Evolutionary conservation across 2,329 filamentous ascomycete species (phyloP), one percentile per base, ranked within the genome.

Genomic region (Penicillium sp.): DNA sequence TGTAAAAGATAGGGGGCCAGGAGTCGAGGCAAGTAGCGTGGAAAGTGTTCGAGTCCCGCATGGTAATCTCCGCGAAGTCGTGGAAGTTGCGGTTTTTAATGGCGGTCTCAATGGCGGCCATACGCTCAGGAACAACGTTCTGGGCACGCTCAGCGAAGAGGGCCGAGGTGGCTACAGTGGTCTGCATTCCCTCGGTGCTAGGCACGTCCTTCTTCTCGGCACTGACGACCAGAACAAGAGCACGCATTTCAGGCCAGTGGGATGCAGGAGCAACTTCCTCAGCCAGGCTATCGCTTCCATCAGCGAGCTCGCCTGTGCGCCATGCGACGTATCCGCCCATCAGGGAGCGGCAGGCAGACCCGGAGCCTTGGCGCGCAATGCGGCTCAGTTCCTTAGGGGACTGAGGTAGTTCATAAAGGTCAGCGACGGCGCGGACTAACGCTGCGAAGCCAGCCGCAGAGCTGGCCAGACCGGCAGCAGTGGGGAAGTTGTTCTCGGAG

Each of bases 401-500:
- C 57, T 91, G 84, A 5, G 89, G 87, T 7, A 99, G 85, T 71
- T 89, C 82, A 78, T 97, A 99, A 39, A 99, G 84, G 73, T 97
- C 84, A 35, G 94, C 94, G 65, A 99, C 90, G 18, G 76, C 92
- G 55, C 91, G 85, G 21, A 97, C 82, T 1, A 86, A 76, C 13
- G 85, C 84, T 35, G 84, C 85, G 63, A 87, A 85, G 25, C 84
- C 85, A n/a, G 84, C 84, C n/a, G 84, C 84, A 23, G 79, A 80
- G 62, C 79, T 81, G 39, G 84, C 84, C 29, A 99, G 86, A 7
- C 94, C 94, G 5, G 94, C 94, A 27, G 94, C 94, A 3, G 94
- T 99, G 60, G 94, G 94, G 82, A 99, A 99, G 82, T 99, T 99
- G 83, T 99, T 99, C 79, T 94, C 89, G 54, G 90, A 94, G 54